A percentile compares a stretch with the other conserved stretches of the same genome.
Evolutionary conservation across 352 stramenopile species (phyloP).

Genomic region (Phytopythium montanum): DNA sequence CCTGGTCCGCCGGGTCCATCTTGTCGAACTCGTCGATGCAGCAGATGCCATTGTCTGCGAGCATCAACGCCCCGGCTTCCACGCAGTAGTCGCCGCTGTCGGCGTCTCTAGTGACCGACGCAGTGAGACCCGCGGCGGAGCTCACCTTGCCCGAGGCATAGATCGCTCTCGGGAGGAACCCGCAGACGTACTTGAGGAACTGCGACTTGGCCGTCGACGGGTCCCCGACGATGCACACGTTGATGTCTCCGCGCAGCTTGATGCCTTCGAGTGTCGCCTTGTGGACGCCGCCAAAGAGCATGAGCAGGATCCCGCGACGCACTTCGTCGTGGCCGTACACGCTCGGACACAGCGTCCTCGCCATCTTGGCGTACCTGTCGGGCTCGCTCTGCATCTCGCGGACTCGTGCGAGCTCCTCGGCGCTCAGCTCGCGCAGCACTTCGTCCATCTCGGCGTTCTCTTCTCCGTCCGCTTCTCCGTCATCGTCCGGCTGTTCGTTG

Average conservation of each 20-base stretch:
- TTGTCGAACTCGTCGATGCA: conserved; percentile 99
- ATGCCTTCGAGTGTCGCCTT: conserved; percentile 97
- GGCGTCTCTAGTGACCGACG: conserved; percentile 94
- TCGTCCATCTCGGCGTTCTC: conserved; percentile 8
- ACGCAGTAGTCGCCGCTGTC: conserved; percentile 92
- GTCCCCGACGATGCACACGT: conserved; percentile 98
- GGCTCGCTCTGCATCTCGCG: conserved; percentile 89
- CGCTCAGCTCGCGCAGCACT: conserved; percentile 80
- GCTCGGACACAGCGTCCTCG: conserved; percentile 93
- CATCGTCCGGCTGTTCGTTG: conserved; percentile 63
- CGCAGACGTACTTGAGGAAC: conserved; percentile 97
- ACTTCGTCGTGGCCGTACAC: conserved; percentile 98
- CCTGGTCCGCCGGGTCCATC: conserved; percentile 97
- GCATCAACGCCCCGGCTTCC: conserved; percentile 95
- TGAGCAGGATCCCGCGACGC: conserved; percentile 93
- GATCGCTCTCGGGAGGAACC: conserved; percentile 92
- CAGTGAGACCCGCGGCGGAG: conserved; percentile 97
- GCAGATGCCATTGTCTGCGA: conserved; percentile 98
- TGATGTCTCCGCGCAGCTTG: conserved; percentile 98
- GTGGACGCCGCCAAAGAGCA: conserved; percentile 98
- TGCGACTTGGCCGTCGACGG: conserved; percentile 98
- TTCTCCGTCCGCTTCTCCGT: conserved; percentile 15
- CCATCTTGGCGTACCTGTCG: conserved; percentile 92
- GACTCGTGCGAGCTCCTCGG: conserved; percentile 92
- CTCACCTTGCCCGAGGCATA: conserved; percentile 99